A percentile compares a stretch with the other conserved stretches of the same genome.
Conservation (phyloP, 148 eudicot genomes). For the Mesembryanthemum crystallinum region DNA sequence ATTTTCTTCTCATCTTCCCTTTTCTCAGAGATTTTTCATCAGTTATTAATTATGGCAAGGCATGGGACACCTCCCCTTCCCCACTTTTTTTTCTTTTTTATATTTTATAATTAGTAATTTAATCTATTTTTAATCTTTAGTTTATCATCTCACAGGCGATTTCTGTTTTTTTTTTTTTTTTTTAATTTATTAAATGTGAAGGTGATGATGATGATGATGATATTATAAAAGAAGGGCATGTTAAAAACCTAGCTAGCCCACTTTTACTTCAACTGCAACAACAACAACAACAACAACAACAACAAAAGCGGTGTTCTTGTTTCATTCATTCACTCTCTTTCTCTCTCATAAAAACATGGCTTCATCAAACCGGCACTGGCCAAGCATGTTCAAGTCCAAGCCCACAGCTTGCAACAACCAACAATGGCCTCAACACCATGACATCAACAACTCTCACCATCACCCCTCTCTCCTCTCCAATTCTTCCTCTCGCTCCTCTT, state of each 20-base stretch:
- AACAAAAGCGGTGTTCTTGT: background rate
- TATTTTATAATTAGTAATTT: too few relatives aligned
- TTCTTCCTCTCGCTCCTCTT: constrained; percentile 27
- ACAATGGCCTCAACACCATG: constrained; percentile 37
- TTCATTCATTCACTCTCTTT: constrained; percentile 1
- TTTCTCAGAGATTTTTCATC: background rate
- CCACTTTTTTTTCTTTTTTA: constrained; percentile 21
- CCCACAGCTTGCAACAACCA: constrained; percentile 55
- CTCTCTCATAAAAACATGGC: constrained; percentile 36
- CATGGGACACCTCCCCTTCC: constrained; percentile 31
- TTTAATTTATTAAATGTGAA: background rate
- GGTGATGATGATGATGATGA: constrained; percentile 10
- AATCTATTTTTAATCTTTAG: background rate
- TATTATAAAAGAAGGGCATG: constrained; percentile 9
- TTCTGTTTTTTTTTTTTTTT: constrained; percentile 1
- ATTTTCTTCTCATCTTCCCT: constrained; percentile 10
- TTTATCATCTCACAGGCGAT: constrained; percentile 21
- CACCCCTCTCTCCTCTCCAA: constrained; percentile 38
- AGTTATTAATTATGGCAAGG: constrained; percentile 17
- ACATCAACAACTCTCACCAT: constrained; percentile 29
- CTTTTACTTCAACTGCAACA: constrained; percentile 4
- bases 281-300: background rate
- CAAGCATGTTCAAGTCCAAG: constrained; percentile 95
- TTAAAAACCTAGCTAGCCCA: constrained; percentile 31
- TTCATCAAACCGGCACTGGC: constrained; percentile 96